phyloP scores from a whole-genome alignment of 768 basidiomycete species.

The Cystofilobasidium macerans region DNA sequence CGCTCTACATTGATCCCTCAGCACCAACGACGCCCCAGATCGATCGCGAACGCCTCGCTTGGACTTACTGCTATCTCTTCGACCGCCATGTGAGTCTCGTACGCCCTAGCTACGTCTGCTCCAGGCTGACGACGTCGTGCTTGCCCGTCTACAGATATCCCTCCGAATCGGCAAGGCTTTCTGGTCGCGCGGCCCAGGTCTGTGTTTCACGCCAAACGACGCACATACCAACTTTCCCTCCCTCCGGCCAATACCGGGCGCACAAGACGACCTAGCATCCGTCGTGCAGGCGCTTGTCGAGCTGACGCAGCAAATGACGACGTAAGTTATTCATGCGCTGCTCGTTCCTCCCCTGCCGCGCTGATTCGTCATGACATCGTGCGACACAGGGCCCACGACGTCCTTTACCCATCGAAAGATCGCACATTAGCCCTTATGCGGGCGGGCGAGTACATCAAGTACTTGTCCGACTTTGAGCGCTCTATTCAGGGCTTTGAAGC shows the following conservation, averaged over 20 bases:
- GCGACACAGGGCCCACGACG: constrained; percentile 16
- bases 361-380: background rate
- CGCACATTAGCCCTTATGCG: constrained; percentile 26
- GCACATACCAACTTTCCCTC: constrained; percentile 28
- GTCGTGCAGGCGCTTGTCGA: constrained; percentile 28
- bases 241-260: constrained; percentile 22
- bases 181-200: constrained; percentile 28
- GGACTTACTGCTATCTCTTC: constrained; percentile 30
- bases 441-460: constrained; percentile 28
- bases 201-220: constrained; percentile 24
- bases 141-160: constrained; percentile 28
- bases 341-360: background rate
- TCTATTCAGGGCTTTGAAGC: constrained; percentile 14
- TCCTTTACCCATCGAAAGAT: constrained; percentile 27
- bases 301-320: constrained; percentile 29
- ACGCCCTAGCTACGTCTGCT: background rate
- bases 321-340: background rate
- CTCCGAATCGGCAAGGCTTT: constrained; percentile 30
- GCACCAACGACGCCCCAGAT: constrained; percentile 15
- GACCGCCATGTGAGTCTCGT: constrained; percentile 18
- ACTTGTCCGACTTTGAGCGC: constrained; percentile 28
- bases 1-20: constrained; percentile 13
- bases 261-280: constrained; percentile 28
- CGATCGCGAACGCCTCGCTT: constrained; percentile 29
- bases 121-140: constrained; percentile 23